Base-by-base conservation (phyloP, 805 yeast species). In the Yarrowia osloensis region DNA sequence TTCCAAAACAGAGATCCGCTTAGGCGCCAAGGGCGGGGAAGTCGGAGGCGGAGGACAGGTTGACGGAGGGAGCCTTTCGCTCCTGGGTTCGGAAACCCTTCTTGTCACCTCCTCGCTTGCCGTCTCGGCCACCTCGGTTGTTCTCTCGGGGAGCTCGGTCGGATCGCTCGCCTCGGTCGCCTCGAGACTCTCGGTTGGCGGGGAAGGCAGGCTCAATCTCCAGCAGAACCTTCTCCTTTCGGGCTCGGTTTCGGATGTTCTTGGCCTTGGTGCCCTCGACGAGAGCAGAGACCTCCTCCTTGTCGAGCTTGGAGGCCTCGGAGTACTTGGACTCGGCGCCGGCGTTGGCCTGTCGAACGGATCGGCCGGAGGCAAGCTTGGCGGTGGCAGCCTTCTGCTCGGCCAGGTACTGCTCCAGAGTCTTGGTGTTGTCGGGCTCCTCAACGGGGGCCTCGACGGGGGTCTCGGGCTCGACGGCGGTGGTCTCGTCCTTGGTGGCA, bases 351-450 rank as follows among this genome's bases (percentile, higher is more conserved):
- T 80, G 69, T 67, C 80, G 79, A 59, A 69, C 72, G 24, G 73
- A 59, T 33, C 73, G 73, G 55, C 65, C 54, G 46, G 74, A 69
- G 72, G 73, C 71, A 61, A 76, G 67, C 49, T 61, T 40, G 44
- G 69, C 69, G 15, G 39, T 19, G 46, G 70, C 71, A 24, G 69
- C 72, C 59, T 47, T 67, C 73, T 73, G 70, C 80, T 88, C 91
- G 74, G 87, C 87, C 78, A 91, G 86, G 88, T 90, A 94, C 76
- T 92, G 96, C 75, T 88, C 91, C 76, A 90, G 86, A 69, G 97
- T 88, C 82, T 86, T 87, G 77, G 83, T 79, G 74, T 81, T 81
- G 69, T 80, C 84, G 70, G 82, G 84, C 71, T 83, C 83, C 67
- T 76, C 80, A 54, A 74, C 82, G 69, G 77, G 83, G 37, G 71